Evolutionary conservation across 768 basidiomycete genomes (phyloP), one percentile per base, ranked within the genome.

Genomic region (Kwoniella pini): DNA sequence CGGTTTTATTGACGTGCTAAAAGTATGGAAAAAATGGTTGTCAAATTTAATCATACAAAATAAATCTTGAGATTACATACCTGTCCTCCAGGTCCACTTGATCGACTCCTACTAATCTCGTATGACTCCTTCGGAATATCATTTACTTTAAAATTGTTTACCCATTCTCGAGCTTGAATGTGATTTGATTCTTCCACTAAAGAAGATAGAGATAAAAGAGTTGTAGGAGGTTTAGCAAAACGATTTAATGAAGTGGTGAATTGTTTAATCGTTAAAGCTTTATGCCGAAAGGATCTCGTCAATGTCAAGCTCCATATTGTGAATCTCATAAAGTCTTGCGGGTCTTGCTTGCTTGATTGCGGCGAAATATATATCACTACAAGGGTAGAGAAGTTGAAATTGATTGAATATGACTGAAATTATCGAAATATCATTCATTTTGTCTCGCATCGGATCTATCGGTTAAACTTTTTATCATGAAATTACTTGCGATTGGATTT

Each of bases 1-100:
- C 71, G n/a, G 76, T 74, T 57, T 74, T 78, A 48, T 78, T 78
- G 22, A 78, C 77, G 62, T 78, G 76, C 77, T 78, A 40, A 15
- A 15, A 36, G 7, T 36, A 15, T 15, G 15, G 10, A 54, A 7
- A 17, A 2, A 1, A 26, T 52, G 1, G 36, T 19, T 26, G 30
- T n/a, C n/a, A n/a, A n/a, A n/a, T n/a, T n/a, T n/a, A n/a, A 22
- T 31, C 10, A 33, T 4, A 4, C 31, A 39, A 31, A 26, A 13
- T 4, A 3, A 24, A 7, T 26, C 26, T 11, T 0, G 28, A 15
- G 21, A 46, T 6, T 6, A 65, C 73, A 30, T 44, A 77, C 76
- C 66, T 77, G 76, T 31, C 76, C 76, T 12, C 76, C 76, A 5
- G 76, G 76, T 27, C 76, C 76, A 50, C 66, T 70, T 3, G 68